Percentiles rank a stretch among this genome's conserved stretches.
Conservation (phyloP, 345 rosid genomes). For the Rubroshorea leprosula region DNA sequence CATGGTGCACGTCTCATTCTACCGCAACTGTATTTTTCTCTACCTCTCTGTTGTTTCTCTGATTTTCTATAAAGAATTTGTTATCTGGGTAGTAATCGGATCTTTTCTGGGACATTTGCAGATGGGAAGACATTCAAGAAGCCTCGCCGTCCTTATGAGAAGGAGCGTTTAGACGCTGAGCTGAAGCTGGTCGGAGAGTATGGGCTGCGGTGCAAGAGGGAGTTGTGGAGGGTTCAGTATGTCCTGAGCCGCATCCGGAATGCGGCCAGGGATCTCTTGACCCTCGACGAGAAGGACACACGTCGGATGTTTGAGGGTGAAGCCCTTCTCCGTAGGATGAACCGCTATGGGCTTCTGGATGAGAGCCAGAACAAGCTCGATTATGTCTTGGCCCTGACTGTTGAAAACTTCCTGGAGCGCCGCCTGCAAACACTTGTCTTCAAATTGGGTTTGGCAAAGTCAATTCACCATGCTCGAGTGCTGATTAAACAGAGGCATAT, state of each 20-base stretch:
- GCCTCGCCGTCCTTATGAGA: constrained; percentile 60
- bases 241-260: constrained; percentile 56
- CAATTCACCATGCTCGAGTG: constrained; percentile 63
- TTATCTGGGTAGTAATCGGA: neutral
- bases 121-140: constrained; percentile 64
- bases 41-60: neutral
- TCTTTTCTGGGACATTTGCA: constrained; percentile 11
- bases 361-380: constrained; percentile 79
- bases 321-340: constrained; percentile 55
- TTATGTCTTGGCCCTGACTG: constrained; percentile 63
- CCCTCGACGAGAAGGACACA: constrained; percentile 60
- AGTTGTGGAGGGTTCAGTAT: constrained; percentile 65
- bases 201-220: constrained; percentile 60
- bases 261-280: constrained; percentile 52
- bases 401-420: constrained; percentile 67
- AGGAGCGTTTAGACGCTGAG: constrained; percentile 63
- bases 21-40: constrained; percentile 38
- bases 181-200: constrained; percentile 61
- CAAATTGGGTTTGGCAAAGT: constrained; percentile 68
- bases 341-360: constrained; percentile 53
- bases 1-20: constrained; percentile 51
- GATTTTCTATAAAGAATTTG: neutral
- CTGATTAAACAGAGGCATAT: constrained; percentile 68
- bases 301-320: constrained; percentile 60
- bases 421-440: constrained; percentile 62